Percentiles rank a stretch among this genome's conserved stretches.
These are phyloP conservation scores for Kewa caespitosa DNA, from an alignment of 179 eudicot genomes.

Conservation along the genomic window DNA sequence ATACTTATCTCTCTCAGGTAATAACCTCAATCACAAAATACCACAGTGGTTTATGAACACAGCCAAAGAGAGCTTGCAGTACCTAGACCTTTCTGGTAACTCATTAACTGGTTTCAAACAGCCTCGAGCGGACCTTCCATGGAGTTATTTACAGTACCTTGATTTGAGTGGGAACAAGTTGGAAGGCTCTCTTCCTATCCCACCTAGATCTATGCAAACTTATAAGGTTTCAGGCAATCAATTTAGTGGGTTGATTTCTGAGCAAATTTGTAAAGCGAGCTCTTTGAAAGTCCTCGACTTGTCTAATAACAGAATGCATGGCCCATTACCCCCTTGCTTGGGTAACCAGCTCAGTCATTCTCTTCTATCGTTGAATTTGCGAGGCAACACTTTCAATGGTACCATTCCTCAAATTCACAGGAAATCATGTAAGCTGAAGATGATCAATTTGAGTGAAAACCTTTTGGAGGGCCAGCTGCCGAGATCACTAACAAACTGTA, in stretches of 20 bases:
- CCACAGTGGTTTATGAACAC: slow-evolving; percentile 30
- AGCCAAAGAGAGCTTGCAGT: slow-evolving; percentile 9
- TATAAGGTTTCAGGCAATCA: slow-evolving; percentile 18
- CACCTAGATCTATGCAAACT: background rate
- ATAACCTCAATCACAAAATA: slow-evolving; percentile 19
- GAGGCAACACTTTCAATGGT: slow-evolving; percentile 17
- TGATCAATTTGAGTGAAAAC: slow-evolving; percentile 26
- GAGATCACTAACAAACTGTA: slow-evolving; percentile 31
- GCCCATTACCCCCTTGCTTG: slow-evolving; percentile 24
- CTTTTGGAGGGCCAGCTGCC: slow-evolving; percentile 24
- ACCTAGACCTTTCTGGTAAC: slow-evolving; percentile 18
- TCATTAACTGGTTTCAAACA: slow-evolving; percentile 24
- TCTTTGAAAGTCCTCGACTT: slow-evolving; percentile 22
- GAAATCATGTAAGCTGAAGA: slow-evolving; percentile 15
- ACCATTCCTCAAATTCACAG: slow-evolving; percentile 10
- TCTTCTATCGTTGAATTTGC: slow-evolving; percentile 11
- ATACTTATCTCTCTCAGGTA: background rate
- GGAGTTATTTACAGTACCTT: slow-evolving; percentile 14
- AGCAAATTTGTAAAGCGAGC: slow-evolving; percentile 14
- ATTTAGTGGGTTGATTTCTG: slow-evolving; percentile 16
- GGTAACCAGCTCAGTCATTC: background rate
- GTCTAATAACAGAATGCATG: slow-evolving; percentile 24
- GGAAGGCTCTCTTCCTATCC: slow-evolving; percentile 13
- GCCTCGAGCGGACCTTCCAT: slow-evolving; percentile 15
- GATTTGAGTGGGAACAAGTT: slow-evolving; percentile 15